Base-by-base conservation (phyloP, 306 rosid species). In the Boehmeria nivea region DNA sequence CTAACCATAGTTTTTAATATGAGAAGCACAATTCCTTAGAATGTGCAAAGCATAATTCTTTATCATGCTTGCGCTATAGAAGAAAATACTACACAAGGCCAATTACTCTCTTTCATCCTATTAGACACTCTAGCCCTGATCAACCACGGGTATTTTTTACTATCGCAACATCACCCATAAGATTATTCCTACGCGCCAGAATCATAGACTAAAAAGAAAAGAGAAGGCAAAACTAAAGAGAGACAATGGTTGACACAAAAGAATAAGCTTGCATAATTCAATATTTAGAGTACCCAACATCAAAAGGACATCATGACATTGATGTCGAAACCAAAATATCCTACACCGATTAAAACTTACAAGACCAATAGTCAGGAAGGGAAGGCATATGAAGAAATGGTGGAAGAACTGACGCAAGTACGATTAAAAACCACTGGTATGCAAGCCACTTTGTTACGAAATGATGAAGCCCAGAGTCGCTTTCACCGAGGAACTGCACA, bases 401-500 rank as follows among this genome's bases (percentile, higher is more conserved):
- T 15, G 26, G 24, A 24, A 44, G 42, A 49, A 28, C 56, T 51
- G 54, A 51, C 18, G 33, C 26, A 43, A 1, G 42, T 19, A 34
- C 7, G 53, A 46, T 27, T 21, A 20, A 38, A 47, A 48, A 61
- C 46, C 20, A 37, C 47, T 36, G 57, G 34, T 2, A 50, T 57
- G 65, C 45, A 43, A 50, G 47, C 65, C 64, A 54, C 43, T 61
- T 45, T 69, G 59, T 54, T 23, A 10, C 46, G 64, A 55, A 48
- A 56, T 54, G 64, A 39, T 19, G 11, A 48, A 56, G 60, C 61
- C 61, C 47, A 45, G 43, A 64, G 66, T 43, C 42, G 21, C 63
- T 63, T 28, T 66, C 60, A 64, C 69, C 70, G 78, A 57, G 78
- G 78, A 62, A 73, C 74, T 67, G 74, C 78, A 67, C 33, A 61